Percentiles rank a stretch among this genome's conserved stretches.
These are phyloP conservation scores for Xylaria sp. DNA, from an alignment of 2,329 filamentous ascomycete species.

Conservation along the genomic window DNA sequence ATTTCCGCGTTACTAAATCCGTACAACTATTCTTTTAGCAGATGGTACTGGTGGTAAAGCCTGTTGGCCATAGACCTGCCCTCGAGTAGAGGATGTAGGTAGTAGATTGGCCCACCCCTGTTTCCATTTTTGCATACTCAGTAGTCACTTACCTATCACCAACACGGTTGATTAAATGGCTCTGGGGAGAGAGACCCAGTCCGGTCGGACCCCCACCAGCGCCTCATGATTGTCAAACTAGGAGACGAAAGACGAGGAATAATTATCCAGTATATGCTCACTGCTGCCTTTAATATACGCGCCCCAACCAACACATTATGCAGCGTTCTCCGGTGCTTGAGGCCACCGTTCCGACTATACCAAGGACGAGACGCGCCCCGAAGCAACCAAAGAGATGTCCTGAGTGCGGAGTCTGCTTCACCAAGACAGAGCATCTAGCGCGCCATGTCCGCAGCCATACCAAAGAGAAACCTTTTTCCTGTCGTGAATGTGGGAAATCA, in stretches of 20 bases:
- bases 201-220: slow-evolving; percentile 14
- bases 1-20: too few species aligned
- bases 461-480: slow-evolving; percentile 26
- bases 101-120: not conserved
- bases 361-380: slow-evolving; percentile 18
- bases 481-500: slow-evolving; percentile 24
- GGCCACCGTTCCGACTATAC: slow-evolving; percentile 7
- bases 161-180: slow-evolving; percentile 14
- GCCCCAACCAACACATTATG: slow-evolving; percentile 16
- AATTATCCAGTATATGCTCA: not conserved
- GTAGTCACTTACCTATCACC: not conserved
- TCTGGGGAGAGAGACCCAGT: slow-evolving; percentile 17
- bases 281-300: slow-evolving; percentile 2
- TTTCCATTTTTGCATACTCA: not conserved
- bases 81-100: too few species aligned
- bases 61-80: too few species aligned
- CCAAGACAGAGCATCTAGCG: slow-evolving; percentile 27
- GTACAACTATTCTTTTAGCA: too few species aligned
- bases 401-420: slow-evolving; percentile 27
- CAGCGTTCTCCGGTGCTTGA: slow-evolving; percentile 15
- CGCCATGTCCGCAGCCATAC: slow-evolving; percentile 27
- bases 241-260: not conserved
- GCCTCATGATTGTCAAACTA: slow-evolving; percentile 7
- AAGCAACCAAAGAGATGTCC: slow-evolving; percentile 26
- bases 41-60: too few species aligned